Base-by-base conservation (phyloP, 75 land plant genomes). In the Pseudotsuga menziesii region DNA sequence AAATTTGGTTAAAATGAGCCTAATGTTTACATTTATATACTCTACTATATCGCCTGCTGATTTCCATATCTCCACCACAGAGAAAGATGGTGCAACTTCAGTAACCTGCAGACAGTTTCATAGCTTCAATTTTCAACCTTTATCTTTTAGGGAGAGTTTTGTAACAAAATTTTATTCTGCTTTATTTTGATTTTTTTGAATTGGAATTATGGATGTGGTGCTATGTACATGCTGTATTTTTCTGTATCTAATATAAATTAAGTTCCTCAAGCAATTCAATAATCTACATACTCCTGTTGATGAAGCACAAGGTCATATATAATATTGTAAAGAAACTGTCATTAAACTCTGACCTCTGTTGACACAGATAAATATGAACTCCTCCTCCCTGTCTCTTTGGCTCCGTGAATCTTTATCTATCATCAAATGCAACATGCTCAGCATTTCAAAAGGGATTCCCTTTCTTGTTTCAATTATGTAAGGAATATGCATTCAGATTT, bases 41-140 rank as follows among this genome's bases (percentile, higher is more conserved):
- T 82, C 82, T 63, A 61, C 54, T 26, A 87, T 66, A 55, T 92
- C 92, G 29, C 88, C 94, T 19, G 81, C 73, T 25, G 90, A 80
- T 77, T 89, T 89, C n/a, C 85, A 82, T 73, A 89, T 77, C 75
- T 92, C 89, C 16, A 92, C 86, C 74, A 92, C 84, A 73, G 85
- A 92, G 44, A 89, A 78, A 15, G 85, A 82, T 16, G 94, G 94
- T 70, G 92, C 83, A 20, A 92, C 94, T 77, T 87, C 88, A 79
- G 88, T 85, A 36, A 92, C 90, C 94, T 92, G 84, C 69, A 61
- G 14, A 36, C 3, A 5, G 9, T 23, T 73, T 73, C 9, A 73
- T 56, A 9, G 55, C 26, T 56, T 75, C 7, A 67, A 3, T 67
- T 35, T 36, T 9, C 54, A 2, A 12, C 20, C 41, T 67, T 15